Percentiles rank a stretch among this genome's conserved stretches.
These are phyloP conservation scores for Brassica cretica DNA, from an alignment of 345 rosid genomes.

Conservation along the genomic window DNA sequence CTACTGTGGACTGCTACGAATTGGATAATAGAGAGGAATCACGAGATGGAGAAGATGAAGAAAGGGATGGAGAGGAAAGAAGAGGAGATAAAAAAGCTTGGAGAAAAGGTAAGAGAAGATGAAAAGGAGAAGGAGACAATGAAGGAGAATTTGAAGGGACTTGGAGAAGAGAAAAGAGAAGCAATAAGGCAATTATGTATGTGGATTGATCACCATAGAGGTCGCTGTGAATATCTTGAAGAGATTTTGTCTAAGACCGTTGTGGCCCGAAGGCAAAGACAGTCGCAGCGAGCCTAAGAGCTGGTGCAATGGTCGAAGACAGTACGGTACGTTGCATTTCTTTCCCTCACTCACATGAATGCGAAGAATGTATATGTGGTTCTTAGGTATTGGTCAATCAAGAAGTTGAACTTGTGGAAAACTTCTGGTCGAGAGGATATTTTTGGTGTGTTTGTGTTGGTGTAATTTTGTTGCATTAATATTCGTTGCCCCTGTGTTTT, in stretches of 20 bases:
- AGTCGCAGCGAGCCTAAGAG: constrained; percentile 25
- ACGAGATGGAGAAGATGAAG: constrained; percentile 42
- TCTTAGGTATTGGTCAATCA: constrained; percentile 9
- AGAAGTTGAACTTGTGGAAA: constrained; percentile 1
- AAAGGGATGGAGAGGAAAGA: constrained; percentile 38
- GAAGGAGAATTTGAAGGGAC: constrained; percentile 44
- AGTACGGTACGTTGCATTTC: constrained; percentile 16
- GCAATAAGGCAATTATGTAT: constrained; percentile 86
- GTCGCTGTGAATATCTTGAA: constrained; percentile 58
- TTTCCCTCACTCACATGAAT: constrained; percentile 4
- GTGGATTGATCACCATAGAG: constrained; percentile 81
- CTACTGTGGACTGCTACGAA: constrained; percentile 55
- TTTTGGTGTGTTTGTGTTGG: constrained; percentile 27
- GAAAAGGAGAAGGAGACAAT: constrained; percentile 57
- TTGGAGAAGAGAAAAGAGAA: constrained; percentile 84
- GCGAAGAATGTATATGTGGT: constrained; percentile 20
- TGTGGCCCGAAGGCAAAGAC: constrained; percentile 33
- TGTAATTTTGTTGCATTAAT: constrained; percentile 8
- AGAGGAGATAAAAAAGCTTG: constrained; percentile 45
- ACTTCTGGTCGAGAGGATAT: not conserved
- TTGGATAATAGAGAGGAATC: constrained; percentile 49
- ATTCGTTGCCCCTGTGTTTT: not conserved
- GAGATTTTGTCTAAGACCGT: constrained; percentile 35
- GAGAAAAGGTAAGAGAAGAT: constrained; percentile 47
- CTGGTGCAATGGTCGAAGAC: not conserved